Conservation (phyloP, 164 flowering plant species). For the Tetracentron sinense region DNA sequence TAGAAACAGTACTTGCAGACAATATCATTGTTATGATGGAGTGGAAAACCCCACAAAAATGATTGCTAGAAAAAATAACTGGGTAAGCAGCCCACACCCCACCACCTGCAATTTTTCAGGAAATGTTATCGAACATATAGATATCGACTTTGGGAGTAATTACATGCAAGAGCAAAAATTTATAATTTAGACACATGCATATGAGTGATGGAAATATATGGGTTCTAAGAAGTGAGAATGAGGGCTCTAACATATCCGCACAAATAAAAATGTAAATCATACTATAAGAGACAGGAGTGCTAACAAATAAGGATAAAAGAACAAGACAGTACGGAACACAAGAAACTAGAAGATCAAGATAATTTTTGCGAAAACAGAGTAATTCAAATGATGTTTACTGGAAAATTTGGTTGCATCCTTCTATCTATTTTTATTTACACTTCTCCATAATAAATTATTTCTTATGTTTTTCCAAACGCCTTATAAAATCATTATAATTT, state of each 20-base stretch:
- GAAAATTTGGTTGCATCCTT: too few species aligned
- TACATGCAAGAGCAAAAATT: not conserved
- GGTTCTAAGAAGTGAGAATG: not conserved
- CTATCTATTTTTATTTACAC: too few species aligned
- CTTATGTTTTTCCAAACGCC: too few species aligned
- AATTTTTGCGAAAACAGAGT: too few species aligned
- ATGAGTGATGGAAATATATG: not conserved
- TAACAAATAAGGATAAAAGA: not conserved
- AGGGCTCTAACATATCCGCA: not conserved
- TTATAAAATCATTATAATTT: too few species aligned
- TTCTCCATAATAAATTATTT: too few species aligned
- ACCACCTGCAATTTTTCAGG: slow-evolving; percentile 57
- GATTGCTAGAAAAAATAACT: slow-evolving; percentile 57
- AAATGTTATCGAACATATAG: not conserved
- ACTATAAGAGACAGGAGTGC: not conserved
- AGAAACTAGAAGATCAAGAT: too few species aligned
- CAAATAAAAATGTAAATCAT: not conserved
- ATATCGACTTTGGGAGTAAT: not conserved
- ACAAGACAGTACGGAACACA: too few species aligned
- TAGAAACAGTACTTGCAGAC: slow-evolving; percentile 54
- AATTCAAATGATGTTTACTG: too few species aligned
- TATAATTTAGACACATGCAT: not conserved
- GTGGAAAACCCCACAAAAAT: slow-evolving; percentile 55
- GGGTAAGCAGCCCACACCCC: slow-evolving; percentile 93
- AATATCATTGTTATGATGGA: slow-evolving; percentile 36